A percentile compares a stretch with the other conserved stretches of the same genome.
Evolutionary conservation across 2,329 filamentous ascomycete genomes (phyloP).

Genomic region (Aureobasidium sp.): DNA sequence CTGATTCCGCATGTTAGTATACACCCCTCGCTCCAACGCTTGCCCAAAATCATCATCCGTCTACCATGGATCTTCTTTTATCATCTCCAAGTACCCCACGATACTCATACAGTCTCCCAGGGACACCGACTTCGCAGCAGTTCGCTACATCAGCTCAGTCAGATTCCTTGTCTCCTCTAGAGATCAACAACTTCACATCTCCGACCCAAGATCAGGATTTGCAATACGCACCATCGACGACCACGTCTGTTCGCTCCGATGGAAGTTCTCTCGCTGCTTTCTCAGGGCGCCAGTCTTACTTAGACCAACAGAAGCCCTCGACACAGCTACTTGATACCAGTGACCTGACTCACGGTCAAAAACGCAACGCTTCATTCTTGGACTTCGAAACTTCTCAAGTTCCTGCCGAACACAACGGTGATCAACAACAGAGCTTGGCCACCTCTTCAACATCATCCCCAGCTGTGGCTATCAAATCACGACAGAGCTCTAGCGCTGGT

Average conservation of each 20-base stretch:
- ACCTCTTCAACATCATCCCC: neutral
- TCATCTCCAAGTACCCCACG: constrained; percentile 4
- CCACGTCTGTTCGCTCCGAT: neutral
- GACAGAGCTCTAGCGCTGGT: constrained; percentile 10
- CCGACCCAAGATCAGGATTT: constrained; percentile 5
- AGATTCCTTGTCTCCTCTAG: constrained; percentile 12
- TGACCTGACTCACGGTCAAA: neutral
- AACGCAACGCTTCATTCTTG: constrained; percentile 7
- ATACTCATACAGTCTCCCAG: constrained; percentile 15
- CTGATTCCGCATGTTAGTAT: constrained; percentile 14
- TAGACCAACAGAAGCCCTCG: neutral
- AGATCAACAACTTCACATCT: constrained; percentile 7
- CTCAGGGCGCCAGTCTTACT: neutral
- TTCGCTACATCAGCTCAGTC: constrained; percentile 5
- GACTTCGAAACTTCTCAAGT: neutral
- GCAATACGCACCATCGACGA: neutral
- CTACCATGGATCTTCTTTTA: neutral
- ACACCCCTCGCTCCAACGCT: neutral
- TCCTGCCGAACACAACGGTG: neutral
- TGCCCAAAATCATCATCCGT: neutral
- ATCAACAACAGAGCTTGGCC: neutral
- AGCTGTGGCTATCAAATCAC: constrained; percentile 2
- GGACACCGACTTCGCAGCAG: constrained; percentile 13
- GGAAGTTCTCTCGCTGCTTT: neutral
- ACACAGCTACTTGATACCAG: neutral